Evolutionary conservation across 805 yeast genomes (phyloP), one percentile per base, ranked within the genome.

Genomic region (Blastobotrys terrestris): DNA sequence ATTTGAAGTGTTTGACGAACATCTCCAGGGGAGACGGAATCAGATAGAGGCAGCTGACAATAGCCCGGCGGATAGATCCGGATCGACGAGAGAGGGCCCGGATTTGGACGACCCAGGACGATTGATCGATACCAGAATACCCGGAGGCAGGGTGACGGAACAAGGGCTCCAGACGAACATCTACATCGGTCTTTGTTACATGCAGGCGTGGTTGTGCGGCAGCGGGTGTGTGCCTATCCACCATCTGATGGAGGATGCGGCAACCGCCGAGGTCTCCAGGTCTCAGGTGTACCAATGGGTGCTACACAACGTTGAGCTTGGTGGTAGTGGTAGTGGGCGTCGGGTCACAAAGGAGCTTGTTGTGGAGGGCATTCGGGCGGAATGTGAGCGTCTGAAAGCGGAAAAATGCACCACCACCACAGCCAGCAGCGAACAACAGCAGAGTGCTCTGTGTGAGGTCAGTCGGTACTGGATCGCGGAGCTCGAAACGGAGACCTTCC

Each of bases 221-320:
- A 70, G 79, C 53, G 88, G 88, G 8, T 82, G 87, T 68, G 87
- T 83, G 52, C 87, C 89, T 57, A 83, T 83, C 70, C 81, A 84
- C 74, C 80, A 76, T 68, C 73, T 83, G 68, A 83, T 83, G 89
- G 89, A 83, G 71, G 88, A 83, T 62, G 88, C 88, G 35, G 88
- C 87, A 50, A 83, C 87, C 52, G 88, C 87, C 49, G 88, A 83
- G 67, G 87, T 83, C n/a, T 82, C 86, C 26, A 77, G 89, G 63
- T 75, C 84, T 35, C 85, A 81, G 70, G 77, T 83, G 61, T 79
- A 84, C 79, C 86, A 84, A 67, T 84, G 90, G 90, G 84, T 82
- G 51, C 77, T 78, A 56, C 87, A 83, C 67, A 79, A 79, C 40
- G 78, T 78, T 53, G 62, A 60, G 42, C 81, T 87, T 46, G 77